Evolutionary conservation across 352 stramenopile species (phyloP).

Genomic region (Globisporangium mamillatum): DNA sequence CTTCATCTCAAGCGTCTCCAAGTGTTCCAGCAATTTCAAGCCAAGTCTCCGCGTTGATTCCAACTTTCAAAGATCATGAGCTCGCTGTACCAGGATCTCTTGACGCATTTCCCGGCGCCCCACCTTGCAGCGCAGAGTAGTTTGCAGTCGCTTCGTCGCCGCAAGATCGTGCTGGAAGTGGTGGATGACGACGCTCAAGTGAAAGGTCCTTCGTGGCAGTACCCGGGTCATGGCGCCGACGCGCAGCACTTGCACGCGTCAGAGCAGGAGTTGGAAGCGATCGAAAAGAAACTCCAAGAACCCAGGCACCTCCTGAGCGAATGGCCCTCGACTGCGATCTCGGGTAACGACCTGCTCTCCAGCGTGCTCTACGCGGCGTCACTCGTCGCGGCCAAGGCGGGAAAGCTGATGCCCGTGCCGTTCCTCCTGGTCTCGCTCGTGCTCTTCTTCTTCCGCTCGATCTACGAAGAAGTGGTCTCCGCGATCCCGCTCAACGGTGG

Average conservation of each 20-base stretch:
- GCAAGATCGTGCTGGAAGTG: conserved; percentile 47
- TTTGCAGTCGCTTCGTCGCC: conserved; percentile 21
- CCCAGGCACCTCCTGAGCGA: conserved; percentile 44
- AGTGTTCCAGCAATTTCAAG: not conserved
- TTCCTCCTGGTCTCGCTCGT: conserved; percentile 67
- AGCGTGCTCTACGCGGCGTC: conserved; percentile 70
- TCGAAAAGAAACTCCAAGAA: conserved; percentile 31
- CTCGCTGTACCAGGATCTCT: not conserved
- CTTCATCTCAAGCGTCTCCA: not conserved
- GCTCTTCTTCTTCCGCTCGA: conserved; percentile 62
- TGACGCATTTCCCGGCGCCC: not conserved
- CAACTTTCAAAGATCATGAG: not conserved
- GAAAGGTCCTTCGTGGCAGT: conserved; percentile 35
- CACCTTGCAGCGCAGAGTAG: not conserved
- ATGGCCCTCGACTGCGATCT: conserved; percentile 79
- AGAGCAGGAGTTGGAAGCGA: conserved; percentile 29
- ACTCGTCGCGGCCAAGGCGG: conserved; percentile 43
- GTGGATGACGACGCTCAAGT: conserved; percentile 18
- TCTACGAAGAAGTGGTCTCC: conserved; percentile 88
- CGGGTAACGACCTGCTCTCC: conserved; percentile 87
- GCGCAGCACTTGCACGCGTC: conserved; percentile 32
- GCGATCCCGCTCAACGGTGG: conserved; percentile 88
- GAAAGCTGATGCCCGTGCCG: conserved; percentile 79
- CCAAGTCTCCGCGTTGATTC: not conserved
- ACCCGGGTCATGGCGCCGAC: conserved; percentile 26